Evolutionary conservation across 331 rosid genomes (phyloP).

Genomic region (Rosa hybrid): DNA sequence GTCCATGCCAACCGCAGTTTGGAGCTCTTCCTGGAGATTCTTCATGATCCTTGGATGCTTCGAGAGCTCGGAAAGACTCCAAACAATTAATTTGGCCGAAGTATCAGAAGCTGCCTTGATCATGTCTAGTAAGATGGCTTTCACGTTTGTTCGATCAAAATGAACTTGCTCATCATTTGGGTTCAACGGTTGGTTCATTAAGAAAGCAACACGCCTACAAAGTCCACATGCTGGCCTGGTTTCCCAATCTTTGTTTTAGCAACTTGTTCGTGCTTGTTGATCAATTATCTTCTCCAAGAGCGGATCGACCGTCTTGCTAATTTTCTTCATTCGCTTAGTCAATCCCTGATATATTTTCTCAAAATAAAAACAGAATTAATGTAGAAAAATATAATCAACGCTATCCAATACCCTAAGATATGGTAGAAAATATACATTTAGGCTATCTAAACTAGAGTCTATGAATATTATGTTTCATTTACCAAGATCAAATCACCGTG

Average conservation of each 20-base stretch:
- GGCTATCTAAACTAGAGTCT: too few relatives aligned
- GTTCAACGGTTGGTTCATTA: slow-evolving; percentile 15
- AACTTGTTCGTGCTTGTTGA: slow-evolving; percentile 24
- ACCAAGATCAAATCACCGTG: too few relatives aligned
- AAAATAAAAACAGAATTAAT: too few relatives aligned
- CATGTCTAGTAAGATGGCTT: slow-evolving; percentile 36
- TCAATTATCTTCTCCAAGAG: slow-evolving; percentile 31
- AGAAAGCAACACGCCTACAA: slow-evolving; percentile 31
- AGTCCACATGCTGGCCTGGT: slow-evolving; percentile 9
- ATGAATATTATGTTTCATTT: too few relatives aligned
- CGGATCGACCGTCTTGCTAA: slow-evolving; percentile 25
- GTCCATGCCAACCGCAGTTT: slow-evolving; percentile 26
- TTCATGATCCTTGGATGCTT: slow-evolving; percentile 39
- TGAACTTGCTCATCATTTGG: slow-evolving; percentile 14
- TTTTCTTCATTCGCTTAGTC: slow-evolving; percentile 1
- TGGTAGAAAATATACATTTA: too few relatives aligned
- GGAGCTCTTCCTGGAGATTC: slow-evolving; percentile 43
- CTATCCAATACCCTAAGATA: too few relatives aligned
- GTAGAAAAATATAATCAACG: too few relatives aligned
- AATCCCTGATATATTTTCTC: slow-evolving; percentile 31
- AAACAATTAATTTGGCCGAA: slow-evolving; percentile 8
- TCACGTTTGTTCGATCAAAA: slow-evolving; percentile 23
- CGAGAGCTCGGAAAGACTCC: slow-evolving; percentile 44
- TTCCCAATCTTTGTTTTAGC: background rate
- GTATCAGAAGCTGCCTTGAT: slow-evolving; percentile 29